Conservation (phyloP, 2,329 filamentous ascomycete genomes). For the Biscogniauxia marginata region DNA sequence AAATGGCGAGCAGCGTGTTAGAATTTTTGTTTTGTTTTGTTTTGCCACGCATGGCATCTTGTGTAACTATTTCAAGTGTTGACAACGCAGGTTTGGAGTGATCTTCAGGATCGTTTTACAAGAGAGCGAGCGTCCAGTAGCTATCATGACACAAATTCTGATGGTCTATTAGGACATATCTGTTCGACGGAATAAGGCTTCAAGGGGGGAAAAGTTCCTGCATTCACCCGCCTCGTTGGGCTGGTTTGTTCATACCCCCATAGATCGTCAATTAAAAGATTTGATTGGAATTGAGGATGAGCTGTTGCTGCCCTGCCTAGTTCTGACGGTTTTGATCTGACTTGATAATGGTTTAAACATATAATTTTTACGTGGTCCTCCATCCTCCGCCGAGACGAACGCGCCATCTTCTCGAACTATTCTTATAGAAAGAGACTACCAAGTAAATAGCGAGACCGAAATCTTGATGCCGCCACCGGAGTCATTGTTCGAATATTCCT, state of each 20-base stretch:
- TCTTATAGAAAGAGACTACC: too few species aligned
- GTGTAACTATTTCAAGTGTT: slow-evolving; percentile 18
- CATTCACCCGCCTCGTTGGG: slow-evolving; percentile 3
- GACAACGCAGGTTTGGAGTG: slow-evolving; percentile 7
- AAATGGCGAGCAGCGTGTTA: slow-evolving; percentile 3
- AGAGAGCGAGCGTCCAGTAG: slow-evolving; percentile 1
- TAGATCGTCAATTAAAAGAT: background rate
- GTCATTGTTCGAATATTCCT: too few species aligned
- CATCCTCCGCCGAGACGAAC: too few species aligned
- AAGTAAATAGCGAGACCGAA: too few species aligned
- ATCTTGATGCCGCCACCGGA: too few species aligned
- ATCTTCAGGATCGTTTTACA: slow-evolving; percentile 6
- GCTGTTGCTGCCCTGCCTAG: too few species aligned
- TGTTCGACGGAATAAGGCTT: background rate
- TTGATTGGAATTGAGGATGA: background rate
- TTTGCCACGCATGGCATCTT: slow-evolving; percentile 18
- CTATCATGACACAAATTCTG: background rate
- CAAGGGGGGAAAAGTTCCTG: background rate
- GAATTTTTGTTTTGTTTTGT: slow-evolving; percentile 17
- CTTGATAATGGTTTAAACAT: too few species aligned
- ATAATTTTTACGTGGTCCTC: too few species aligned
- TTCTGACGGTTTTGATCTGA: too few species aligned
- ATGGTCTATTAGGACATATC: background rate
- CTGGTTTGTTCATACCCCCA: background rate
- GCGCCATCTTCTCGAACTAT: too few species aligned